Evolutionary conservation across 371 early-diverging fungal species (phyloP).

Genomic region (Dinochytrium kinnereticum): DNA sequence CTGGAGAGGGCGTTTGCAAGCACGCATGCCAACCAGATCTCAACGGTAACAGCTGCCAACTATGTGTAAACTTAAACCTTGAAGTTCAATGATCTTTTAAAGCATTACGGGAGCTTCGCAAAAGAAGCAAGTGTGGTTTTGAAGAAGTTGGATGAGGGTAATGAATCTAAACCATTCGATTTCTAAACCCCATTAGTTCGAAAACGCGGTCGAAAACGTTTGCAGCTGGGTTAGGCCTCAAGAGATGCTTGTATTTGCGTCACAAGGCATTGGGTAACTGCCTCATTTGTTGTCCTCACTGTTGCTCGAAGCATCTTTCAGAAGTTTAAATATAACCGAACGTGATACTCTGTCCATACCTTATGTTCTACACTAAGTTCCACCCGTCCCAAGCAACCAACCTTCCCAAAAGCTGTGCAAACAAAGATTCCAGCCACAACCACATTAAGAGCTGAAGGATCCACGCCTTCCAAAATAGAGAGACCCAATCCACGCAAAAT

Average conservation of each 20-base stretch:
- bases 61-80: neutral
- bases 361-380: slow-evolving; percentile 89
- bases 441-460: slow-evolving; percentile 87
- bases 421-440: slow-evolving; percentile 89
- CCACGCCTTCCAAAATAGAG: slow-evolving; percentile 78
- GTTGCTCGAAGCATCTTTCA: slow-evolving; percentile 89
- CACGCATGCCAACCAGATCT: slow-evolving; percentile 82
- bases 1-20: slow-evolving; percentile 94
- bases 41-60: slow-evolving; percentile 59
- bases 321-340: neutral
- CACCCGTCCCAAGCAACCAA: slow-evolving; percentile 88
- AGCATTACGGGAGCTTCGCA: slow-evolving; percentile 61
- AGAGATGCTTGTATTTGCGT: slow-evolving; percentile 7
- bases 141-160: slow-evolving; percentile 86
- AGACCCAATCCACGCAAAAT: slow-evolving; percentile 71
- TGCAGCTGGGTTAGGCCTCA: slow-evolving; percentile 76
- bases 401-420: slow-evolving; percentile 76
- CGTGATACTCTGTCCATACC: slow-evolving; percentile 58
- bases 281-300: slow-evolving; percentile 85
- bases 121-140: slow-evolving; percentile 64
- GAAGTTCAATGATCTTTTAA: slow-evolving; percentile 77
- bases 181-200: slow-evolving; percentile 66
- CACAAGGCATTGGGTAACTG: slow-evolving; percentile 56
- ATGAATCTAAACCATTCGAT: slow-evolving; percentile 18
- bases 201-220: slow-evolving; percentile 88